Conservation (phyloP, 495 filamentous ascomycete species). For the Penicillium mononematosum region DNA sequence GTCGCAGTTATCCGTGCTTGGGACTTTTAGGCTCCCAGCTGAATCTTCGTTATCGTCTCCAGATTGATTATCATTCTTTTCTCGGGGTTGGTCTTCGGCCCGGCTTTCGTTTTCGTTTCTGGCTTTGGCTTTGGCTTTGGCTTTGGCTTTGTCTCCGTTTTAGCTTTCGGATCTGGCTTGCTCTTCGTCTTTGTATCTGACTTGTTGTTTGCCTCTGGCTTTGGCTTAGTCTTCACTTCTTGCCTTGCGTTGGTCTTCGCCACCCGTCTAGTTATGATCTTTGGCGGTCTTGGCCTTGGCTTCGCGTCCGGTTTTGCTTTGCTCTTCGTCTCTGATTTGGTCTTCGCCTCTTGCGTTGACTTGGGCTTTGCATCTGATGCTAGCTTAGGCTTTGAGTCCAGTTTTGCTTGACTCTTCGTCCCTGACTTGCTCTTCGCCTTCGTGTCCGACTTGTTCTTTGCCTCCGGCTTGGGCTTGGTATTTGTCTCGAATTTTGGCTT, state of each 20-base stretch:
- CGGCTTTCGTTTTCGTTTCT: not conserved
- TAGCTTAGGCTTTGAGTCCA: not conserved
- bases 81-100: not conserved
- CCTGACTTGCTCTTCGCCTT: not conserved
- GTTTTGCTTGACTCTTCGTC: not conserved
- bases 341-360: not conserved
- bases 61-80: not conserved
- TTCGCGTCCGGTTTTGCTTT: not conserved
- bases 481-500: not conserved
- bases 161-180: not conserved
- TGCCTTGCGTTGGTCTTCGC: too few relatives aligned
- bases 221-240: not conserved
- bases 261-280: not conserved
- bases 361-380: too few relatives aligned
- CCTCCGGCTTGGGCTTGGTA: not conserved
- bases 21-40: not conserved
- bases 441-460: not conserved
- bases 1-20: too few relatives aligned
- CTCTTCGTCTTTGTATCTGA: not conserved
- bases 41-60: not conserved
- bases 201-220: not conserved
- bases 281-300: not conserved
- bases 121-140: not conserved
- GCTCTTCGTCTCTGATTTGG: not conserved
- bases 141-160: not conserved